Percentiles rank a stretch among this genome's conserved stretches.
Evolutionary conservation across 1,284 basidiomycete genomes (phyloP).

Genomic region (Fomitopsis pinicola): DNA sequence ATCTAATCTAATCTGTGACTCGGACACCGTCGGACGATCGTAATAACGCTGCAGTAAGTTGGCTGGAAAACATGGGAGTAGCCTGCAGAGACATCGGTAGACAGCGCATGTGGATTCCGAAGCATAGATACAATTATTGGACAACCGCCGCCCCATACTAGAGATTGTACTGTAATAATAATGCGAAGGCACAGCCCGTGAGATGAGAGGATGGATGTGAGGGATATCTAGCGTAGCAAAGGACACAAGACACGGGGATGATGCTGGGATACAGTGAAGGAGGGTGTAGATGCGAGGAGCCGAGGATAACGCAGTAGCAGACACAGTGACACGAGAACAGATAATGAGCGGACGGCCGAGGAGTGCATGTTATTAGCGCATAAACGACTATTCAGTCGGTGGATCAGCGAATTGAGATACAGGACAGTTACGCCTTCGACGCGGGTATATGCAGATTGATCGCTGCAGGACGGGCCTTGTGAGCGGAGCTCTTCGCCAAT

Average conservation of each 20-base stretch:
- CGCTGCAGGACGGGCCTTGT: slow-evolving; percentile 30
- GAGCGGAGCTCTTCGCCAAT: not conserved
- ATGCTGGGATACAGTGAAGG: slow-evolving; percentile 14
- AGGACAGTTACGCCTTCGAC: slow-evolving; percentile 35
- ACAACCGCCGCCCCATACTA: slow-evolving; percentile 5
- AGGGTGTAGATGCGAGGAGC: slow-evolving; percentile 9
- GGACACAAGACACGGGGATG: slow-evolving; percentile 3
- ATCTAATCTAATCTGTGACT: not conserved
- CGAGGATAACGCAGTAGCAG: slow-evolving; percentile 7
- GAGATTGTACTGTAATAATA: slow-evolving; percentile 8
- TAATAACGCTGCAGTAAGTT: not conserved
- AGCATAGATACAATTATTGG: slow-evolving; percentile 9
- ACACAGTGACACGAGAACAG: slow-evolving; percentile 10
- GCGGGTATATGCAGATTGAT: slow-evolving; percentile 63
- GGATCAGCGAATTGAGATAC: slow-evolving; percentile 1
- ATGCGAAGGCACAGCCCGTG: slow-evolving; percentile 7
- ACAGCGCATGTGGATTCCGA: slow-evolving; percentile 12
- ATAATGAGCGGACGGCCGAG: slow-evolving; percentile 5
- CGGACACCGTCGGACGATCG: not conserved
- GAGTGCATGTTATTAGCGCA: slow-evolving; percentile 14
- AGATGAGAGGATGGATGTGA: slow-evolving; percentile 6
- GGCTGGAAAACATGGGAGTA: not conserved
- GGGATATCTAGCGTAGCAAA: slow-evolving; percentile 4
- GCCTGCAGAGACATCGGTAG: not conserved
- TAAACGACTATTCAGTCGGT: slow-evolving; percentile 2